phyloP scores from a whole-genome alignment of 495 filamentous ascomycete species.

The Neurospora tetraspora region DNA sequence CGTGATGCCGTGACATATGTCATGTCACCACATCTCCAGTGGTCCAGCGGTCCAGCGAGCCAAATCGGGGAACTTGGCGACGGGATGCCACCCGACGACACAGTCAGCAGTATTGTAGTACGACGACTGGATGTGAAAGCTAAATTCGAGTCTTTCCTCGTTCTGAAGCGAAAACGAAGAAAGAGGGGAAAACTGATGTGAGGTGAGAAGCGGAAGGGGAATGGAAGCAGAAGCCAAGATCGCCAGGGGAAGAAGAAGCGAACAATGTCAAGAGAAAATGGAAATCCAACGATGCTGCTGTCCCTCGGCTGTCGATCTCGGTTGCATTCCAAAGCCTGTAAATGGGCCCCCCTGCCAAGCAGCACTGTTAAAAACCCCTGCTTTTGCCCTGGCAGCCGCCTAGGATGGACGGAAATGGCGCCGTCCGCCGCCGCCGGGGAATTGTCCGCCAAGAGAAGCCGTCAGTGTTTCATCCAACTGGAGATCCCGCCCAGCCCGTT shows the following conservation, averaged over 20 bases:
- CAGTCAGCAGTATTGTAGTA: background rate
- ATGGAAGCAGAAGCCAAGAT: background rate
- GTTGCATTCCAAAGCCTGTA: background rate
- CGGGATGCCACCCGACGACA: background rate
- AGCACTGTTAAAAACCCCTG: background rate
- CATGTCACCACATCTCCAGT: background rate
- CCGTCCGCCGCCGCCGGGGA: too few species aligned
- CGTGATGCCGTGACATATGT: background rate
- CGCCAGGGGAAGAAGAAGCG: background rate
- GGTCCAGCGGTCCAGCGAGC: background rate
- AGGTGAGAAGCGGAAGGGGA: background rate
- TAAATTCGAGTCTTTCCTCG: background rate
- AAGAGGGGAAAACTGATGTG: background rate
- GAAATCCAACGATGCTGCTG: background rate
- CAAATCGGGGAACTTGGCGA: background rate
- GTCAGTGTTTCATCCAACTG: background rate
- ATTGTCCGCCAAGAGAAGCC: background rate
- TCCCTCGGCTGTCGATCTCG: background rate
- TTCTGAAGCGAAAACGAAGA: background rate
- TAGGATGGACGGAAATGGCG: background rate
- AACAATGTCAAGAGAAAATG: background rate
- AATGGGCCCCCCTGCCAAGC: background rate
- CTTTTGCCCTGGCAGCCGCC: background rate
- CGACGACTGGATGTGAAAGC: background rate
- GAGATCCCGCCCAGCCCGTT: background rate